Evolutionary conservation across 2,329 filamentous ascomycete species (phyloP).

Genomic region (Trichoderma sp.): DNA sequence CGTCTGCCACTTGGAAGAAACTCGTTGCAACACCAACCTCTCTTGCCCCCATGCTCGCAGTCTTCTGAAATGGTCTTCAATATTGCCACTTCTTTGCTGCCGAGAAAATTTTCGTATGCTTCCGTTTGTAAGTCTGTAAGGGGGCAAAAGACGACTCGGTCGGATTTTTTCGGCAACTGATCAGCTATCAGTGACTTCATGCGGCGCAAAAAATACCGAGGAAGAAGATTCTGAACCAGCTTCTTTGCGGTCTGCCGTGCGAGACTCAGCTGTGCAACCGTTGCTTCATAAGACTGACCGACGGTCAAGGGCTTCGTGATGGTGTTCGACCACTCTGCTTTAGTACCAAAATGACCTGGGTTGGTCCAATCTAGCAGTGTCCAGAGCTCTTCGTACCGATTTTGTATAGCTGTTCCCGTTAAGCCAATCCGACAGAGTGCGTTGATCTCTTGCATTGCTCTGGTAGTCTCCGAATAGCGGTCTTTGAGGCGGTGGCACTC

Average conservation of each 20-base stretch:
- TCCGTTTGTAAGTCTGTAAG: slow-evolving; percentile 76
- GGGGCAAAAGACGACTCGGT: slow-evolving; percentile 92
- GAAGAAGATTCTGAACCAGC: slow-evolving; percentile 82
- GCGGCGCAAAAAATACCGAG: slow-evolving; percentile 83
- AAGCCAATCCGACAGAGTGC: slow-evolving; percentile 88
- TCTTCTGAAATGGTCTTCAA: slow-evolving; percentile 66
- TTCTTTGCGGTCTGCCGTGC: slow-evolving; percentile 80
- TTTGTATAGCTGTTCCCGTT: slow-evolving; percentile 95
- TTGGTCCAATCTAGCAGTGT: slow-evolving; percentile 95
- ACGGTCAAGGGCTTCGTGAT: slow-evolving; percentile 79
- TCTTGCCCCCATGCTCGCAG: slow-evolving; percentile 64
- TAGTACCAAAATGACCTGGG: slow-evolving; percentile 65
- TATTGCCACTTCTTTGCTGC: slow-evolving; percentile 63
- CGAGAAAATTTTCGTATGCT: slow-evolving; percentile 80
- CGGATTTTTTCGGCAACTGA: slow-evolving; percentile 91
- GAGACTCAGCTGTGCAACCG: slow-evolving; percentile 73
- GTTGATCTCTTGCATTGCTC: slow-evolving; percentile 87
- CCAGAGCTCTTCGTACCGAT: slow-evolving; percentile 97
- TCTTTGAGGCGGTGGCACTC: slow-evolving; percentile 93
- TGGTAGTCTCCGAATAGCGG: slow-evolving; percentile 69
- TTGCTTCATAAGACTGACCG: slow-evolving; percentile 92
- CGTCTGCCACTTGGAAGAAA: slow-evolving; percentile 58
- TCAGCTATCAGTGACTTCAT: slow-evolving; percentile 92
- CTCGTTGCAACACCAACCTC: slow-evolving; percentile 78
- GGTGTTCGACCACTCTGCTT: slow-evolving; percentile 72